Evolutionary conservation across 345 rosid genomes (phyloP), one percentile per base, ranked within the genome.

Genomic region (Citropsis articulata): DNA sequence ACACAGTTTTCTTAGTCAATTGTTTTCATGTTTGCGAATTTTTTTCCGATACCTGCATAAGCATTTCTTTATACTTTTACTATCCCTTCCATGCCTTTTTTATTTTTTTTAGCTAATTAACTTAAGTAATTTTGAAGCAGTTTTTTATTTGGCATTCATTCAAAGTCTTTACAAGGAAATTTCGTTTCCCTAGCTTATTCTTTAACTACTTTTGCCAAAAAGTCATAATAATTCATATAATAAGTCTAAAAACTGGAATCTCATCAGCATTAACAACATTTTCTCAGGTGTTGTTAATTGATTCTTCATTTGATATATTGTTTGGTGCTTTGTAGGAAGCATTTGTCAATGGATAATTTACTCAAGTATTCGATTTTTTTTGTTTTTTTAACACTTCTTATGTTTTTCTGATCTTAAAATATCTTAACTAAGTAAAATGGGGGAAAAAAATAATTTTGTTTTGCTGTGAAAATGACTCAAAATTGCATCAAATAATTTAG

Each of bases 21-120:
- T 76, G 45, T 75, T 79, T 77, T 81, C 83, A 67, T 81, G 90
- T 87, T 84, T 80, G 75, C 68, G 60, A 48, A 7, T 21, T 66
- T 73, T 73, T 53, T 77, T 69, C 69, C 66, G 13, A 27, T 61
- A 70, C 67, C 66, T 6, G 57, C 57, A 16, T 53, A 18, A 53
- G 21, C 22, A 21, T 73, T 77, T 45, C 45, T 50, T 33, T 25
- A 50, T 69, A 53, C 45, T 63, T 68, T 73, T 35, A 64, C 53
- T 76, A 22, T 62, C 60, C 35, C 22, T 25, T 64, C 77, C 16
- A 50, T 48, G 69, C 71, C 67, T 69, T 64, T 42, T 45, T 75
- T 55, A n/a, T 60, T 31, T 10, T 57, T 40, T 40, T 75, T 14
- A 66, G 22, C 76, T 25, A 76, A 13, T 45, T 13, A 13, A 45